phyloP scores from a whole-genome alignment of 108 stramenopile species.

The Pinguiococcus pyrenoidosus region DNA sequence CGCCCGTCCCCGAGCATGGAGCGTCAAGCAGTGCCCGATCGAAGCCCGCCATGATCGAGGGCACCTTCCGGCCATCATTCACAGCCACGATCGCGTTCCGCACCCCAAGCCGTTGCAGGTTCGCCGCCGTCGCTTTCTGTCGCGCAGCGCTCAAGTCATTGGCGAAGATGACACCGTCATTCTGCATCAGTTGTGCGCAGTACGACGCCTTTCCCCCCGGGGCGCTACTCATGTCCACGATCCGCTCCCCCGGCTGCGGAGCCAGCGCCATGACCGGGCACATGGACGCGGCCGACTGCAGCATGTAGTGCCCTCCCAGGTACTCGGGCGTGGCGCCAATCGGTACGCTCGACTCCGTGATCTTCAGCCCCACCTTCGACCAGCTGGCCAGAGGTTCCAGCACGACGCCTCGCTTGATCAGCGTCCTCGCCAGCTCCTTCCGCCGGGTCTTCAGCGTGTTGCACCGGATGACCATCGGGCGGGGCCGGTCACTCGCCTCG shows the following conservation, averaged over 20 bases:
- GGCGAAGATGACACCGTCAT: constrained; percentile 81
- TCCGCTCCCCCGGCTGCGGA: constrained; percentile 80
- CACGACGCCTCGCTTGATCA: constrained; percentile 90
- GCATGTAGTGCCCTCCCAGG: constrained; percentile 95
- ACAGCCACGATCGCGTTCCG: constrained; percentile 75
- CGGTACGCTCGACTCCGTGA: constrained; percentile 88
- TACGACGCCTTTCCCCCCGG: constrained; percentile 97
- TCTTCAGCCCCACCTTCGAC: constrained; percentile 96
- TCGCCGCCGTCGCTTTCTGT: constrained; percentile 92
- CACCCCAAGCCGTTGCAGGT: constrained; percentile 92
- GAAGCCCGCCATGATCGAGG: constrained; percentile 67
- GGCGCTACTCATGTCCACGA: constrained; percentile 91
- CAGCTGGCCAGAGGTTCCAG: constrained; percentile 90
- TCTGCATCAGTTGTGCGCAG: constrained; percentile 91
- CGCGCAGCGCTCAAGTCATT: constrained; percentile 83
- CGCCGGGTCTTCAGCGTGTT: constrained; percentile 95
- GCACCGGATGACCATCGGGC: constrained; percentile 86
- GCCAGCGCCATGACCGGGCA: constrained; percentile 86
- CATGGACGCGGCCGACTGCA: constrained; percentile 94
- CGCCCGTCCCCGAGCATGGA: constrained; percentile 87
- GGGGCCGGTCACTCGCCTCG: constrained; percentile 78
- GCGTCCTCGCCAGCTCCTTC: constrained; percentile 77
- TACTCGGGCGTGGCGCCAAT: constrained; percentile 99
- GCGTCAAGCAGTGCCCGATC: constrained; percentile 94
- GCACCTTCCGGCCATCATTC: constrained; percentile 81